These are phyloP conservation scores for Zygoascus meyerae DNA, from an alignment of 1,139 yeast genomes.

Conservation along the genomic window DNA sequence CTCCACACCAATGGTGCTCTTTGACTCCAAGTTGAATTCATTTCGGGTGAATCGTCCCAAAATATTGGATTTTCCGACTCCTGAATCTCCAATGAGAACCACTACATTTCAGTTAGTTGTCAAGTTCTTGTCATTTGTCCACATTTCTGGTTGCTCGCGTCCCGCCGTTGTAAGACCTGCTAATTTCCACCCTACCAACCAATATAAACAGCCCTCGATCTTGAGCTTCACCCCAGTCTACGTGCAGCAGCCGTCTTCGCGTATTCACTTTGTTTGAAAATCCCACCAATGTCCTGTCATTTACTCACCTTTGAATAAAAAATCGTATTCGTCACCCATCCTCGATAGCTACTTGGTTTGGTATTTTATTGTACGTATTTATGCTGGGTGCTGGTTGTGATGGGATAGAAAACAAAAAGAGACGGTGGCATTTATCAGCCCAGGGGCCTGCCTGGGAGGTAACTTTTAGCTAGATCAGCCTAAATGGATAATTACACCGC, in stretches of 20 bases:
- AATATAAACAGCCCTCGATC: too few relatives aligned
- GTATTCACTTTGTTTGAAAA: too few relatives aligned
- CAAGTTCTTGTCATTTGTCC: background rate
- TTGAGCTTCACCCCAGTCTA: too few relatives aligned
- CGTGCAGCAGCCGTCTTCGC: too few relatives aligned
- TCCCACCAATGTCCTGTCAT: background rate
- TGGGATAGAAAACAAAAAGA: background rate
- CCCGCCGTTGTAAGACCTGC: too few relatives aligned
- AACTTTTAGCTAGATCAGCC: too few relatives aligned
- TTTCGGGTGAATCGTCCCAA: slow-evolving; percentile 91
- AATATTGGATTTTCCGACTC: slow-evolving; percentile 94
- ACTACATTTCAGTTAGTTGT: slow-evolving; percentile 33
- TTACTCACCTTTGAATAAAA: slow-evolving; percentile 71
- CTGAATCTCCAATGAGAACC: slow-evolving; percentile 95
- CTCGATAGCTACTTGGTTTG: too few relatives aligned
- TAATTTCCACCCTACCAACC: too few relatives aligned
- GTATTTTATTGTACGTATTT: background rate
- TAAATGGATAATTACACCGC: too few relatives aligned
- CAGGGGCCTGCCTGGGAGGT: slow-evolving; percentile 1
- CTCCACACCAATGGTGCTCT: slow-evolving; percentile 96
- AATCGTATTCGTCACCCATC: slow-evolving; percentile 78
- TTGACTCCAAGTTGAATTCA: slow-evolving; percentile 90
- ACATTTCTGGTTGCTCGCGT: too few relatives aligned
- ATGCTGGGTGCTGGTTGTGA: background rate
- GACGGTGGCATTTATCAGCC: slow-evolving; percentile 6